Percentiles rank a stretch among this genome's conserved stretches.
phyloP scores from a whole-genome alignment of 495 filamentous ascomycete species.

The Trichoderma parareesei region DNA sequence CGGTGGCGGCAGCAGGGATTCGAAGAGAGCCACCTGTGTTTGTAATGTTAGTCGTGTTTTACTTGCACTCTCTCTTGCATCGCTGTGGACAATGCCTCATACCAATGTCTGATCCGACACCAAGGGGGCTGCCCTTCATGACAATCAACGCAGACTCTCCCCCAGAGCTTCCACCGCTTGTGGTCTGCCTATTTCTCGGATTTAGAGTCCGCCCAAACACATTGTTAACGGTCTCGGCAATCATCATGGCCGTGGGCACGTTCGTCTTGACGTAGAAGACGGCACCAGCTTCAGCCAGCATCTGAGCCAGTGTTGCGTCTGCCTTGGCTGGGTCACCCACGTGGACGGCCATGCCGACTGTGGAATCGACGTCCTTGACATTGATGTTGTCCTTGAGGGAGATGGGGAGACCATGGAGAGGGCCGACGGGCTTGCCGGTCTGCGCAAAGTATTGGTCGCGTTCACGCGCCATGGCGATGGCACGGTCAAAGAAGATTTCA shows the following conservation, averaged over 20 bases:
- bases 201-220: slow-evolving; percentile 60
- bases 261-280: slow-evolving; percentile 86
- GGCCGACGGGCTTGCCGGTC: slow-evolving; percentile 45
- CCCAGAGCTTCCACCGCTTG: slow-evolving; percentile 56
- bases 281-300: slow-evolving; percentile 71
- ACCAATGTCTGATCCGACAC: slow-evolving; percentile 61
- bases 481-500: slow-evolving; percentile 57
- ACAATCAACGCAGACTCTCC: slow-evolving; percentile 47
- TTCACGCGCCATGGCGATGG: slow-evolving; percentile 46
- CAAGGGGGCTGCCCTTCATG: slow-evolving; percentile 33
- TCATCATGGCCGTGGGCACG: slow-evolving; percentile 47
- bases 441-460: slow-evolving; percentile 45
- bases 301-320: slow-evolving; percentile 24
- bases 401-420: slow-evolving; percentile 61
- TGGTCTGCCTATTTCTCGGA: slow-evolving; percentile 47
- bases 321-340: slow-evolving; percentile 21
- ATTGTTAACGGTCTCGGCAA: slow-evolving; percentile 51
- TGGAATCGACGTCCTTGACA: slow-evolving; percentile 45
- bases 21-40: slow-evolving; percentile 45
- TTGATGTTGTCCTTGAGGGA: slow-evolving; percentile 61
- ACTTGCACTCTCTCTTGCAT: background rate
- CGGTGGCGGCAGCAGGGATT: slow-evolving; percentile 52
- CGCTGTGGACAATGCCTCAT: background rate
- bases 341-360: slow-evolving; percentile 26
- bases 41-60: background rate